These are phyloP conservation scores for Sporothrix brasiliensis DNA, from an alignment of 2,329 filamentous ascomycete genomes.

Conservation along the genomic window DNA sequence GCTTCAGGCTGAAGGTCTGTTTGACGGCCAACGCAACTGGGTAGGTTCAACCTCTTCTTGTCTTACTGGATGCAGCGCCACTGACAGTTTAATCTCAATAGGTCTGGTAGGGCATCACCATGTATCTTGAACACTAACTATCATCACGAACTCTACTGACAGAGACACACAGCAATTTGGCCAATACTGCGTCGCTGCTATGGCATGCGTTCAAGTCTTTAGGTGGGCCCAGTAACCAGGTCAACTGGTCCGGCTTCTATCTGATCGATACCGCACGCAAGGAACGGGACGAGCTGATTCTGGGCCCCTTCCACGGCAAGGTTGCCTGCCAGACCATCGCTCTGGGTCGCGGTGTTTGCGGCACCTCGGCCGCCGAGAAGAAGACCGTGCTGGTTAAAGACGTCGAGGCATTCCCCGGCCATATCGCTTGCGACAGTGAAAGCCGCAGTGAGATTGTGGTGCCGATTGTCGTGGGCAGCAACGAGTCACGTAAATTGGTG, in stretches of 20 bases:
- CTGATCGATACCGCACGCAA: constrained; percentile 54
- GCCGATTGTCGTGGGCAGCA: constrained; percentile 57
- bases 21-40: constrained; percentile 78
- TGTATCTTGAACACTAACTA: too few species aligned
- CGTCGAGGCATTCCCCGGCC: constrained; percentile 74
- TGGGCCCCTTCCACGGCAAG: constrained; percentile 80
- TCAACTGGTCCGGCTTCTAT: constrained; percentile 85
- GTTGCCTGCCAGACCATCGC: constrained; percentile 77
- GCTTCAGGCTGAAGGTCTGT: constrained; percentile 68
- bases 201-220: constrained; percentile 81
- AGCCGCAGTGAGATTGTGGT: constrained; percentile 82
- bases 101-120: not conserved
- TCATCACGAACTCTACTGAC: not conserved
- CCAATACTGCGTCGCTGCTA: constrained; percentile 73
- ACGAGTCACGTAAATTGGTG: constrained; percentile 36
- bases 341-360: constrained; percentile 76
- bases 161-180: constrained; percentile 63
- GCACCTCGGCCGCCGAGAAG: constrained; percentile 63
- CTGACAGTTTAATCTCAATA: not conserved
- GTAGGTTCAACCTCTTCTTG: constrained; percentile 51
- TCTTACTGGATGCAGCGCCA: constrained; percentile 39
- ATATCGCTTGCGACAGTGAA: constrained; percentile 79
- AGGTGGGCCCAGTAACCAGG: constrained; percentile 63
- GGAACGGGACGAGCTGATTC: constrained; percentile 59
- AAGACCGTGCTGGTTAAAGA: constrained; percentile 69